Percentiles rank a stretch among this genome's conserved stretches.
phyloP scores from a whole-genome alignment of 208 protist genomes.

The Acanthamoeba sp. region DNA sequence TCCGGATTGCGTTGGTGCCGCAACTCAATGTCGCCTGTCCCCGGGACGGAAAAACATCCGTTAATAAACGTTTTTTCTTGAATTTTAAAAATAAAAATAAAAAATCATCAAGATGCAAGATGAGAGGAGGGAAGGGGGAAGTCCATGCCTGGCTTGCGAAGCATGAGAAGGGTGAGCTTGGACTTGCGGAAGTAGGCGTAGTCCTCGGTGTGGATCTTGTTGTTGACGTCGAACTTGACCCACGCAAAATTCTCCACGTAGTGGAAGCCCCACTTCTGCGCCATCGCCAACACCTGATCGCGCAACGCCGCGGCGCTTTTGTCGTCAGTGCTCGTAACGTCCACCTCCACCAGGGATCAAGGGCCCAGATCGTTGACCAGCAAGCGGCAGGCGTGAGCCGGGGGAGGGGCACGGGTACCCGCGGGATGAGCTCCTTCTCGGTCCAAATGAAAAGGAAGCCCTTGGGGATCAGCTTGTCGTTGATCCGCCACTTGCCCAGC shows the following conservation, averaged over 20 bases:
- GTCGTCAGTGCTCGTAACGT: too few species aligned
- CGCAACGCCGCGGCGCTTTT: too few species aligned
- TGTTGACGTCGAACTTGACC: slow-evolving; percentile 78
- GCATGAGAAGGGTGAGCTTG: slow-evolving; percentile 84
- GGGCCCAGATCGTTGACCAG: too few species aligned
- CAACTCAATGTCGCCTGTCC: slow-evolving; percentile 74
- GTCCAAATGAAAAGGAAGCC: slow-evolving; percentile 87
- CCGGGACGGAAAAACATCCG: too few species aligned
- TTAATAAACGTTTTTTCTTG: too few species aligned
- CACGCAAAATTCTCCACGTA: slow-evolving; percentile 87
- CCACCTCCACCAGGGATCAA: too few species aligned
- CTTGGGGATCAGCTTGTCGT: slow-evolving; percentile 67
- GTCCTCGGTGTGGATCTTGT: slow-evolving; percentile 71
- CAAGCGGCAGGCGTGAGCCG: too few species aligned
- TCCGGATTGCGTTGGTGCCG: slow-evolving; percentile 87
- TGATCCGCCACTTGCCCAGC: slow-evolving; percentile 67
- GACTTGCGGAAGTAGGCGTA: slow-evolving; percentile 79
- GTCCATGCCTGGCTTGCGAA: slow-evolving; percentile 75
- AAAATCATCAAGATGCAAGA: too few species aligned
- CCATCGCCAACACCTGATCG: slow-evolving; percentile 57
- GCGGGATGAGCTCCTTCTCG: slow-evolving; percentile 83
- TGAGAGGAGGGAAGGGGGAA: neutral
- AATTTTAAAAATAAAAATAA: too few species aligned
- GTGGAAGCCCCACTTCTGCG: slow-evolving; percentile 78
- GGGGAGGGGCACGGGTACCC: slow-evolving; percentile 10